Percentiles rank a stretch among this genome's conserved stretches.
These are phyloP conservation scores for Pichia sp. DNA, from an alignment of 1,139 yeast genomes.

Conservation along the genomic window DNA sequence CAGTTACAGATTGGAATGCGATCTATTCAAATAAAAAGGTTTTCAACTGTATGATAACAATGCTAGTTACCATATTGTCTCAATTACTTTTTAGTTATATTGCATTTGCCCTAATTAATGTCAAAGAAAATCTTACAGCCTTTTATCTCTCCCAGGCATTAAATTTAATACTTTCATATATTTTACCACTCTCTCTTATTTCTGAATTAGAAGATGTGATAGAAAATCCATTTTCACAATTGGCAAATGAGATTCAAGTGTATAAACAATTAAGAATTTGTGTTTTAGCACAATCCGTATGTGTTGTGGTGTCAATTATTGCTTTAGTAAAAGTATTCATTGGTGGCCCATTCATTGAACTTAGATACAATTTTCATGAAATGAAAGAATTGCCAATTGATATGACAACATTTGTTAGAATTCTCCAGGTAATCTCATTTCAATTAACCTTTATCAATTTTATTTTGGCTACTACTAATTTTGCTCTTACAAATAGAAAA, in stretches of 20 bases:
- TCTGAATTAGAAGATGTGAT: slow-evolving; percentile 21
- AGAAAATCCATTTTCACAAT: slow-evolving; percentile 21
- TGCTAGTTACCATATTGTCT: slow-evolving; percentile 31
- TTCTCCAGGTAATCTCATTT: slow-evolving; percentile 16
- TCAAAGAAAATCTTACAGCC: slow-evolving; percentile 37
- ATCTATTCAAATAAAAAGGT: slow-evolving; percentile 26
- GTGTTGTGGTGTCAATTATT: slow-evolving; percentile 19
- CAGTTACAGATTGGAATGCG: slow-evolving; percentile 30
- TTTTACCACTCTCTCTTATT: slow-evolving; percentile 22
- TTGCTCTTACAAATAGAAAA: slow-evolving; percentile 20
- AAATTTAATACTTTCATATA: slow-evolving; percentile 23
- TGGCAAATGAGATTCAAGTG: slow-evolving; percentile 19
- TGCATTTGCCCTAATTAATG: slow-evolving; percentile 39
- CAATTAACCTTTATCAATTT: slow-evolving; percentile 16
- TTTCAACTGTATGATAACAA: slow-evolving; percentile 27
- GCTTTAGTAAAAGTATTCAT: slow-evolving; percentile 17
- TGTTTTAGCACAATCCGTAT: slow-evolving; percentile 16
- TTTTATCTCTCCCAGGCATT: slow-evolving; percentile 21
- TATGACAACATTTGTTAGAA: slow-evolving; percentile 16
- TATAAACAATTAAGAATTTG: slow-evolving; percentile 20
- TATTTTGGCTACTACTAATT: slow-evolving; percentile 19
- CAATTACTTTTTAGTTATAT: slow-evolving; percentile 38
- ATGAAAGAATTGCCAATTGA: slow-evolving; percentile 13
- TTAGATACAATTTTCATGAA: not conserved
- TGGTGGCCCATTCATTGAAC: slow-evolving; percentile 9